These are phyloP conservation scores for Lagenaria siceraria DNA, from an alignment of 306 rosid genomes.

Conservation along the genomic window DNA sequence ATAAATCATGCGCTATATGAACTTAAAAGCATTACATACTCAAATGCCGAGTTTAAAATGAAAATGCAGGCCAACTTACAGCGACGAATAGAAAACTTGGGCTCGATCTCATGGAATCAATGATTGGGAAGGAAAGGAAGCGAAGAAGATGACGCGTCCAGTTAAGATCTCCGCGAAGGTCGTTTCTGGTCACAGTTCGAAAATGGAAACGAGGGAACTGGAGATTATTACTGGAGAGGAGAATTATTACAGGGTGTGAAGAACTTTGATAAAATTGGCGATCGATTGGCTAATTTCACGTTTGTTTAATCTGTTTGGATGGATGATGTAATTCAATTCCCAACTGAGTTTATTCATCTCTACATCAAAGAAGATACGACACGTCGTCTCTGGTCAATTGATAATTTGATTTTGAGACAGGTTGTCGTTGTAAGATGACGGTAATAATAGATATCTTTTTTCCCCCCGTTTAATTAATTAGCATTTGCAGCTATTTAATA, in stretches of 20 bases:
- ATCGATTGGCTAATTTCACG: not conserved
- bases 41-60: not conserved
- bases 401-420: not conserved
- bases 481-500: too few species aligned
- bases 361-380: not conserved
- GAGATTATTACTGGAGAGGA: not conserved
- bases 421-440: not conserved
- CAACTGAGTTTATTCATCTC: not conserved
- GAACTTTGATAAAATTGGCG: not conserved
- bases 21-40: not conserved
- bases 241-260: not conserved
- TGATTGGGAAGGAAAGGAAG: not conserved
- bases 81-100: not conserved
- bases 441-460: not conserved
- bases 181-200: not conserved
- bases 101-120: not conserved
- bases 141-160: not conserved
- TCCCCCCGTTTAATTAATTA: too few species aligned
- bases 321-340: not conserved
- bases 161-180: conserved; percentile 2
- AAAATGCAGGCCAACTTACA: conserved; percentile 2
- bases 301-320: not conserved
- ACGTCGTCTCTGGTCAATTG: not conserved
- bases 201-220: not conserved
- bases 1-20: not conserved